Evolutionary conservation across 2,329 filamentous ascomycete genomes (phyloP), one percentile per base, ranked within the genome.

Genomic region (Sarocladium oryzae): DNA sequence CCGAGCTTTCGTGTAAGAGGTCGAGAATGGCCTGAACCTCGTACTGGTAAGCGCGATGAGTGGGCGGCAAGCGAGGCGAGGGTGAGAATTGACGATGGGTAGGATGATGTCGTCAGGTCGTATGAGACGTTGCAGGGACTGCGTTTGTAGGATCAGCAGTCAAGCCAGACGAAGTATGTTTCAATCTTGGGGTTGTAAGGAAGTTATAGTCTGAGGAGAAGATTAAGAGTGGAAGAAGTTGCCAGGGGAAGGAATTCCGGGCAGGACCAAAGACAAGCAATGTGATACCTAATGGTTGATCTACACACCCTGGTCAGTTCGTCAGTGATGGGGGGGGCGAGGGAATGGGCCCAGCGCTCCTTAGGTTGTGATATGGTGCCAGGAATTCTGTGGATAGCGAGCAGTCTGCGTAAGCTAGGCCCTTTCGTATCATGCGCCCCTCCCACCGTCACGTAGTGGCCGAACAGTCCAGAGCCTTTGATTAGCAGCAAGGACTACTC

Each of bases 391-490:
- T 48, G 11, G 43, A 33, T 48, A 48, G 43, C 43, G 43, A 33
- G 21, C 26, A 48, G 43, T 48, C 43, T 48, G 43, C 18, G 26
- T 32, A 48, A 32, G 43, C 43, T 48, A 48, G 43, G 24, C 43
- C 43, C 26, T 4, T 48, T 48, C 43, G 43, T 48, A 48, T 48
- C 43, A 33, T 48, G 43, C 43, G 43, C 43, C 43, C 43, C 43
- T 48, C 43, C 43, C 43, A 48, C 43, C 43, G 43, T 48, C 20
- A 32, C 43, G 43, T 20, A 30, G 43, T 33, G 40, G n/a, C 26
- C 16, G 43, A 33, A 20, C 26, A 48, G 43, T 48, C 43, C 26
- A 48, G 43, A 48, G 9, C 18, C 16, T 33, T 16, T 48, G 43
- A 30, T 45, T 30, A 10, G 40, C 11, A 20, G 6, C 40, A 4